Conservation (phyloP, 176 grass and related monocot species). For the Neostapfia colusana region DNA sequence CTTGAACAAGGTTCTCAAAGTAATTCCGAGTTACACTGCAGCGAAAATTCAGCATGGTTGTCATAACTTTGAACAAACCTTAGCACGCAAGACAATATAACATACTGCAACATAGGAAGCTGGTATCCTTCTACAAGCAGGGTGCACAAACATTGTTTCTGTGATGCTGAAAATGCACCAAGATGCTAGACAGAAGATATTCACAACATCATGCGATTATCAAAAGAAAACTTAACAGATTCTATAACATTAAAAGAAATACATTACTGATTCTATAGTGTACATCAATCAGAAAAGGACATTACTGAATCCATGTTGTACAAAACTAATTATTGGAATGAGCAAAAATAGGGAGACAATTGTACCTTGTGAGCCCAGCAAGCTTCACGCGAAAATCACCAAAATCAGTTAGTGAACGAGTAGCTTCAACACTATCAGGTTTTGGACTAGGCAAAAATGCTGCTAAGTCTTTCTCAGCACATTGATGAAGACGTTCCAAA, state of each 20-base stretch:
- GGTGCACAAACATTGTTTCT: background rate
- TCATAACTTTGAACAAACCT: background rate
- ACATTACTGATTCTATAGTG: too few relatives aligned
- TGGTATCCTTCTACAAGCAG: background rate
- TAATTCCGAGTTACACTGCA: slow-evolving; percentile 80
- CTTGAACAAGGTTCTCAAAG: slow-evolving; percentile 94
- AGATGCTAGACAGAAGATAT: background rate
- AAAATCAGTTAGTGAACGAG: slow-evolving; percentile 40
- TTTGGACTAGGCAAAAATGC: slow-evolving; percentile 37
- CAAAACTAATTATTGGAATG: background rate
- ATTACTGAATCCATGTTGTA: background rate
- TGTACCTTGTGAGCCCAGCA: slow-evolving; percentile 78
- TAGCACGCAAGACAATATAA: background rate
- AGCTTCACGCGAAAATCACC: slow-evolving; percentile 68
- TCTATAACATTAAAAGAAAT: background rate
- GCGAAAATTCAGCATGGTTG: slow-evolving; percentile 23
- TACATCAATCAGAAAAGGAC: background rate
- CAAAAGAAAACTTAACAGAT: background rate
- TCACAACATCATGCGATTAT: background rate
- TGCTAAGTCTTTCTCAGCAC: slow-evolving; percentile 88
- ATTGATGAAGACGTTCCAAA: slow-evolving; percentile 92
- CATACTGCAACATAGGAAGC: background rate
- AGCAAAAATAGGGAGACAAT: background rate
- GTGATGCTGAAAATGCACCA: background rate
- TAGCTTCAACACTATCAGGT: slow-evolving; percentile 23